Percentiles rank a stretch among this genome's conserved stretches.
Evolutionary conservation across 768 basidiomycete species (phyloP).

Genomic region (Pholiota microspora): DNA sequence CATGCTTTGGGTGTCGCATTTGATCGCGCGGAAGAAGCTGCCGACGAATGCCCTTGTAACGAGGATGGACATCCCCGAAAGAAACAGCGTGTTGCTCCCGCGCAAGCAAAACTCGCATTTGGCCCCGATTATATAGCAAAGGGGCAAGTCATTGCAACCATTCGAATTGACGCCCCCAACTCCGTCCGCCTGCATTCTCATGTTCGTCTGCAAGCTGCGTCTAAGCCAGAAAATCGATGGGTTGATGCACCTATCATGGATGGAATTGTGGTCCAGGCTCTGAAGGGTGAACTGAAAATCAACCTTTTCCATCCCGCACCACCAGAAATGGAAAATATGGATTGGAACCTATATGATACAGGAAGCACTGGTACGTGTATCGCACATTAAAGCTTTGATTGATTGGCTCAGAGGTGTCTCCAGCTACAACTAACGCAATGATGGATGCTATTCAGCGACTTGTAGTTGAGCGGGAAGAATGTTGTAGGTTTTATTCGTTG

Average conservation of each 20-base stretch:
- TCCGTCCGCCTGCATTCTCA: constrained; percentile 62
- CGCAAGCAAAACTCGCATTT: constrained; percentile 36
- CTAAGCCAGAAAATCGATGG: constrained; percentile 50
- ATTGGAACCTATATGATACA: constrained; percentile 65
- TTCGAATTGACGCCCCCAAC: constrained; percentile 52
- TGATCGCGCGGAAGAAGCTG: constrained; percentile 66
- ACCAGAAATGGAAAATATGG: constrained; percentile 56
- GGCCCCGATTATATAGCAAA: constrained; percentile 31
- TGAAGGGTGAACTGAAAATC: constrained; percentile 53
- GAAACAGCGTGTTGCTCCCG: constrained; percentile 41
- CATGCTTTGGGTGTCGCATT: constrained; percentile 57
- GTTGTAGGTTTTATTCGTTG: constrained; percentile 48
- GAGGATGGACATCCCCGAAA: constrained; percentile 51
- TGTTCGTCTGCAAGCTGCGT: constrained; percentile 59
- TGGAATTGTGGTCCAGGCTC: constrained; percentile 54
- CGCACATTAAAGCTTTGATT: neutral
- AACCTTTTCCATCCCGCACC: constrained; percentile 56
- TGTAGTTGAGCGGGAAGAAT: constrained; percentile 36
- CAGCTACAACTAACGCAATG: constrained; percentile 65
- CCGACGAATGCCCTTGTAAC: constrained; percentile 64
- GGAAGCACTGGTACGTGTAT: constrained; percentile 47
- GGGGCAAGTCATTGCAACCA: constrained; percentile 43
- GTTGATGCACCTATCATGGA: constrained; percentile 48
- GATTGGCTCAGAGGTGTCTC: neutral
- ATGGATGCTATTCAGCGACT: constrained; percentile 57